A percentile compares a stretch with the other conserved stretches of the same genome.
Conservation (phyloP, 2,329 filamentous ascomycete genomes). For the Ophiobolus disseminans region DNA sequence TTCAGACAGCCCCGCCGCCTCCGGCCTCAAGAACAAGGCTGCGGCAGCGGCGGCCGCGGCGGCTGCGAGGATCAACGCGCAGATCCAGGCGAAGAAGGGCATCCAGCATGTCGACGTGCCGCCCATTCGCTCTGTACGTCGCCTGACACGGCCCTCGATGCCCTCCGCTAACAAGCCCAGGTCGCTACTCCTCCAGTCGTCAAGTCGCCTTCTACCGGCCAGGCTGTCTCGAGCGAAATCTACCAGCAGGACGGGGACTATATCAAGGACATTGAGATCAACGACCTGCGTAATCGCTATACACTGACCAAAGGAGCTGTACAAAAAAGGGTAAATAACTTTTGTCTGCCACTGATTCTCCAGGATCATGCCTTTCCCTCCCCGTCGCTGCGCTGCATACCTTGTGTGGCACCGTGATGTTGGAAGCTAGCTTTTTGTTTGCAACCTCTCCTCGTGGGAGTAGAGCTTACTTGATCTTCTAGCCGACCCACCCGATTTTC, state of each 20-base stretch:
- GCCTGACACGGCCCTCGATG: background rate
- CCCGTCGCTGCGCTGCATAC: constrained; percentile 30
- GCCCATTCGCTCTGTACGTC: constrained; percentile 70
- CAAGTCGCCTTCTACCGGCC: constrained; percentile 62
- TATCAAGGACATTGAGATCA: constrained; percentile 99
- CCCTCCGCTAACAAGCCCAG: constrained; percentile 33
- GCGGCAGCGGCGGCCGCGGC: constrained; percentile 83
- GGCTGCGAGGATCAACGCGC: constrained; percentile 58
- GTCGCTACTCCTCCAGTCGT: constrained; percentile 58
- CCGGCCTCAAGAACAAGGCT: constrained; percentile 67
- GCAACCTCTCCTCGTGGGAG: constrained; percentile 47
- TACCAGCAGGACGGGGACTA: constrained; percentile 97
- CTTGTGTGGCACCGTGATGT: constrained; percentile 61
- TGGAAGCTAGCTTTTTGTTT: constrained; percentile 38
- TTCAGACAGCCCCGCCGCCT: constrained; percentile 54
- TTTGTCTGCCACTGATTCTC: constrained; percentile 72
- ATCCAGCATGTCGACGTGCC: constrained; percentile 91
- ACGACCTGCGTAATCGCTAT: constrained; percentile 95
- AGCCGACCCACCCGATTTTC: constrained; percentile 67
- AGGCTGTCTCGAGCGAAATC: constrained; percentile 73
- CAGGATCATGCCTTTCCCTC: constrained; percentile 53
- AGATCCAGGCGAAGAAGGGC: constrained; percentile 71
- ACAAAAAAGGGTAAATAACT: constrained; percentile 98
- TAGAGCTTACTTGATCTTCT: constrained; percentile 57
- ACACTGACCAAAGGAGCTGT: constrained; percentile 95